Evolutionary conservation across 805 yeast genomes (phyloP), one percentile per base, ranked within the genome.

Genomic region (Pichia scutulata): DNA sequence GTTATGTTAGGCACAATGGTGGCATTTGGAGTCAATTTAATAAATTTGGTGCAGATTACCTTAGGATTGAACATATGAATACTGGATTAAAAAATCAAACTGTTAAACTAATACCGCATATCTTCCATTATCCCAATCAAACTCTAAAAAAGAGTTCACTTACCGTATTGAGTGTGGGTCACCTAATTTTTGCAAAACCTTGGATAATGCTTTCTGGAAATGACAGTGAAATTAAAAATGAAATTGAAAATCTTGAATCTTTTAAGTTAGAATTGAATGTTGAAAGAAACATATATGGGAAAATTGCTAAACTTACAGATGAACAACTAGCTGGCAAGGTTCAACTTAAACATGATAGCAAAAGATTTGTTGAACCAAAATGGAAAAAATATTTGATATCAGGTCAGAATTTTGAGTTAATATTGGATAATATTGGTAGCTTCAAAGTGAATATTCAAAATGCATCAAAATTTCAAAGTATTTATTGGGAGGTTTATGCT

Each of bases 21-120:
- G 58, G 65, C n/a, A 54, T 60, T 3, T 61, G 56, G 41, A 51
- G 57, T 9, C 50, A 56, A 19, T 37, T 56, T 9, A 51, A 52
- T 37, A 43, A 48, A 24, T 47, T 43, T 24, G 55, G 54, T 4
- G 46, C 49, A n/a, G 37, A 33, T n/a, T 33, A 16, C 19, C 37
- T 23, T n/a, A 24, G n/a, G 10, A 41, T 41, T 23, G n/a, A 41
- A 41, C n/a, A 41, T 8, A n/a, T 41, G 30, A 41, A 41, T n/a
- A 24, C 3, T 24, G 18, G 19, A 16, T 33, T 33, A n/a, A 33
- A 33, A 16, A n/a, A n/a, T n/a, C 18, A 33, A 33, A 33, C 37
- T 2, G 19, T 33, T n/a, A 33, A 33, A 7, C 10, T 33, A 7
- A 33, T 12, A 16, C 37, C 37, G 2, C 37, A 33, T 33, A 16